phyloP scores from a whole-genome alignment of 2,329 filamentous ascomycete species.

The Akanthomyces lecanii region DNA sequence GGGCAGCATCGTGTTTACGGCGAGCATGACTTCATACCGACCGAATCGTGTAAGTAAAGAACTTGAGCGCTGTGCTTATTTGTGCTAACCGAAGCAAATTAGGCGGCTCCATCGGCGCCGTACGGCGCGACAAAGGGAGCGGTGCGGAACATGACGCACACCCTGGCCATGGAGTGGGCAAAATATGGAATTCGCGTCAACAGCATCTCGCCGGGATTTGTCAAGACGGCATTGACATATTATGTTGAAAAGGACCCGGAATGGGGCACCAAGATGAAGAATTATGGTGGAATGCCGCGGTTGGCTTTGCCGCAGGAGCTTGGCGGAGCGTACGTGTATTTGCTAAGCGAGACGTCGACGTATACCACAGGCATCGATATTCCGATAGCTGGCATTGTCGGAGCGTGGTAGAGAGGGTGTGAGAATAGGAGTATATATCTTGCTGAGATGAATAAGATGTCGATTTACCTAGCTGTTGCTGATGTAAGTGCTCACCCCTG shows the following conservation, averaged over 20 bases:
- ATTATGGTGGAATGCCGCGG: conserved; percentile 54
- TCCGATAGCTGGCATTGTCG: conserved; percentile 36
- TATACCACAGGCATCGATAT: conserved; percentile 50
- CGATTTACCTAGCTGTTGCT: no score
- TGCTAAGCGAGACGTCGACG: conserved; percentile 48
- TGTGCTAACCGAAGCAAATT: not conserved
- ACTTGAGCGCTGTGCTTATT: not conserved
- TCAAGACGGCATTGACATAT: conserved; percentile 32
- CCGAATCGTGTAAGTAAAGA: conserved; percentile 34
- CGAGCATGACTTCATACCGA: conserved; percentile 44
- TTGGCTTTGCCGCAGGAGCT: conserved; percentile 50
- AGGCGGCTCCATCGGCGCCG: conserved; percentile 46
- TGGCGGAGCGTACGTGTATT: conserved; percentile 53
- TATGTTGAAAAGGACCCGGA: conserved; percentile 49
- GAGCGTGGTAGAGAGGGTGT: conserved; percentile 18
- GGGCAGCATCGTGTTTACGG: conserved; percentile 41
- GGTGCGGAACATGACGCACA: conserved; percentile 37
- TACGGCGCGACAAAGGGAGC: conserved; percentile 44
- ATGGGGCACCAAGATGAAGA: conserved; percentile 54
- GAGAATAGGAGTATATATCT: no score
- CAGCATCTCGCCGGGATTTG: conserved; percentile 40
- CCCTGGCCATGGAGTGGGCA: conserved; percentile 45
- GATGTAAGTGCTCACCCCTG: no score
- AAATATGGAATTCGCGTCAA: conserved; percentile 44
- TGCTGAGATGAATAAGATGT: no score